These are phyloP conservation scores for Knufia petricola DNA, from an alignment of 2,329 filamentous ascomycete species.

Conservation along the genomic window DNA sequence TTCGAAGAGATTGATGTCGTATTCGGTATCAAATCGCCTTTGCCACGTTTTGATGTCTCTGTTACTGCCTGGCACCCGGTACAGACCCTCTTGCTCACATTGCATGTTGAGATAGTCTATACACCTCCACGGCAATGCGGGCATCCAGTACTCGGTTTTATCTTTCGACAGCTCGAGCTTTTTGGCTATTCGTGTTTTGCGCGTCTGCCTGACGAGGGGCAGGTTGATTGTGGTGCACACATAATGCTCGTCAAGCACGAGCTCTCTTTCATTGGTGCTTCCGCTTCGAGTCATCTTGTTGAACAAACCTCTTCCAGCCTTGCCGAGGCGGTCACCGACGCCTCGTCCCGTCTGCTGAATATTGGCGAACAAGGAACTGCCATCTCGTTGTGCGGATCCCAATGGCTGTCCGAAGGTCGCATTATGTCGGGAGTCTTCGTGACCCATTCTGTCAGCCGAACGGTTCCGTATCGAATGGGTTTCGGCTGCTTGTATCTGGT, in stretches of 20 bases:
- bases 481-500: slow-evolving; percentile 59
- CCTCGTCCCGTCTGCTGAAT: slow-evolving; percentile 63
- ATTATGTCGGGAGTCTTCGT: slow-evolving; percentile 21
- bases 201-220: slow-evolving; percentile 77
- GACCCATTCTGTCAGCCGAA: slow-evolving; percentile 55
- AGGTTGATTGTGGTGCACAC: slow-evolving; percentile 75
- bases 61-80: slow-evolving; percentile 82
- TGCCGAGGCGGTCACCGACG: slow-evolving; percentile 59
- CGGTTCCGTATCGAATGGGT: slow-evolving; percentile 56
- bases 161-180: slow-evolving; percentile 77
- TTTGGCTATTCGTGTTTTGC: slow-evolving; percentile 85
- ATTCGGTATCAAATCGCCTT: slow-evolving; percentile 74
- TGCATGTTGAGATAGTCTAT: slow-evolving; percentile 97
- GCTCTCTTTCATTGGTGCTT: slow-evolving; percentile 58
- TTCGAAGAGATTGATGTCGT: slow-evolving; percentile 82
- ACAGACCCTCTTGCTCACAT: slow-evolving; percentile 86
- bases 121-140: slow-evolving; percentile 84
- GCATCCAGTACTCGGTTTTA: slow-evolving; percentile 99
- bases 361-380: slow-evolving; percentile 56
- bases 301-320: slow-evolving; percentile 73
- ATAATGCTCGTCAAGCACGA: slow-evolving; percentile 73
- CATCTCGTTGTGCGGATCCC: slow-evolving; percentile 10
- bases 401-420: background rate
- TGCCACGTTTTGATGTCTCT: slow-evolving; percentile 92
- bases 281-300: slow-evolving; percentile 64